Evolutionary conservation across 192 early-diverging fungal species (phyloP).

Genomic region (Backusella psychrophila): DNA sequence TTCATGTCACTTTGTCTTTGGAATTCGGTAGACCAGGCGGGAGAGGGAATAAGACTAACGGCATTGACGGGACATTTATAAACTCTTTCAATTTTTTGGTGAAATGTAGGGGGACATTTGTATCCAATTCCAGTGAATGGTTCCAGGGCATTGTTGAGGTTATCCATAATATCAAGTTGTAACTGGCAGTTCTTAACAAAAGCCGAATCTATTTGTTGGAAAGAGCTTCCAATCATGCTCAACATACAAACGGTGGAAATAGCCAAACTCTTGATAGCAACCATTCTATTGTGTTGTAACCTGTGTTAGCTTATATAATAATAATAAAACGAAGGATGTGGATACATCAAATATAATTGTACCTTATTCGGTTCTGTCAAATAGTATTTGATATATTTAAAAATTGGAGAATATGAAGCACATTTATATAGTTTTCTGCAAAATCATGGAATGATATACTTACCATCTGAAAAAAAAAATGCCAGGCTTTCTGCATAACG

Average conservation of each 20-base stretch:
- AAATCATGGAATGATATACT: background rate
- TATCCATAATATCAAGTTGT: background rate
- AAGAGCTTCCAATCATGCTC: background rate
- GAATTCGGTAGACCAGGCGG: background rate
- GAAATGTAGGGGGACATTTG: background rate
- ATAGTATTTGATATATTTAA: background rate
- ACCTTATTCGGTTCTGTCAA: background rate
- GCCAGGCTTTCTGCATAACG: background rate
- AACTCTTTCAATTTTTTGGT: background rate
- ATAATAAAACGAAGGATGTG: background rate
- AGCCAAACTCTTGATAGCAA: background rate
- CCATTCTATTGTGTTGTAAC: background rate
- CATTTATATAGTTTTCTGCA: background rate
- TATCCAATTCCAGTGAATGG: too few relatives aligned
- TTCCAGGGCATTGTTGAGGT: background rate
- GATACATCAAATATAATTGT: background rate
- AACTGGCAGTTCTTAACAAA: background rate
- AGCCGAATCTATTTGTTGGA: background rate
- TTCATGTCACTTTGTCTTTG: background rate
- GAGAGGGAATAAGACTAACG: background rate
- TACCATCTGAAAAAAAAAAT: background rate
- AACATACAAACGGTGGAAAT: background rate
- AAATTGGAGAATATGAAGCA: background rate
- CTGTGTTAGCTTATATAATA: background rate
- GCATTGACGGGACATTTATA: background rate